Conservation (phyloP, 148 eudicot genomes). For the Tetragonia tetragonoides region DNA sequence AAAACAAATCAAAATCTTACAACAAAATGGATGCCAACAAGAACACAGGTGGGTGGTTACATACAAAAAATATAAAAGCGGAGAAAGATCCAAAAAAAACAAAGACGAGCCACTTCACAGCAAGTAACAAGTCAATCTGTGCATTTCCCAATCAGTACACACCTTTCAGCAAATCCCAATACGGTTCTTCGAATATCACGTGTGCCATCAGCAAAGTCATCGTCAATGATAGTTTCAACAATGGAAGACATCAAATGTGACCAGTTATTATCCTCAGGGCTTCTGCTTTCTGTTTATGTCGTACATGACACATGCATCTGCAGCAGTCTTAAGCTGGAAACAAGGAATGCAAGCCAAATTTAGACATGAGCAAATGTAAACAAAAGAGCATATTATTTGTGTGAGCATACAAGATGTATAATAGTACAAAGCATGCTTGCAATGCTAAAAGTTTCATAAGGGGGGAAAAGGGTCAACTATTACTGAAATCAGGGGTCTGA, state of each 20-base stretch:
- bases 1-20: not conserved
- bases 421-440: too few relatives aligned
- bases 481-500: too few relatives aligned
- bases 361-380: not conserved
- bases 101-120: not conserved
- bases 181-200: constrained; percentile 10
- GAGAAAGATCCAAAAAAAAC: not conserved
- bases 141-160: not conserved
- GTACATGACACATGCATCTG: constrained; percentile 79
- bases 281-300: constrained; percentile 78
- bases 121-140: not conserved
- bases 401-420: too few relatives aligned
- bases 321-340: constrained; percentile 87
- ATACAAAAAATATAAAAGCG: not conserved
- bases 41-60: not conserved
- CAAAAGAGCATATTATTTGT: not conserved
- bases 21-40: not conserved
- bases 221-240: constrained; percentile 1
- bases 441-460: too few relatives aligned
- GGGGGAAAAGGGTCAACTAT: too few relatives aligned
- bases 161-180: constrained; percentile 12
- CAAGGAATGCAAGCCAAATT: not conserved
- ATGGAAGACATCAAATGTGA: not conserved
- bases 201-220: not conserved
- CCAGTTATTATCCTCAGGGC: constrained; percentile 23